Base-by-base conservation (phyloP, 2,329 filamentous ascomycete genomes). In the Trichoderma afroharzianum region DNA sequence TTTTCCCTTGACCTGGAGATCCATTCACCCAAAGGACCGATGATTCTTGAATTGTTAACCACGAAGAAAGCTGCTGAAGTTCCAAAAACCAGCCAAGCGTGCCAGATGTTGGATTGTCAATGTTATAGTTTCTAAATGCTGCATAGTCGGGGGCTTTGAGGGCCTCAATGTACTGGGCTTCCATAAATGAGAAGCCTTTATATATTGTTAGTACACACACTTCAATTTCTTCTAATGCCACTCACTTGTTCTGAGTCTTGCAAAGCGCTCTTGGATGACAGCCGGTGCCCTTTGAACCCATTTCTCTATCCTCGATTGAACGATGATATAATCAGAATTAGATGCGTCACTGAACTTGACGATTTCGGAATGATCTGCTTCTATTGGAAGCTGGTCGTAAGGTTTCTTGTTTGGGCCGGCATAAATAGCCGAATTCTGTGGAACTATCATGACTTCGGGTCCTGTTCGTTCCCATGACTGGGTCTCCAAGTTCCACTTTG, bases 361-460 rank as follows among this genome's bases (percentile, higher is more conserved):
- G 3, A 78, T 72, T 14, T 74, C 74, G 5, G 75, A 76, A 62
- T 79, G 76, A 50, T 79, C 75, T 5, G 71, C 30, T 30, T 75
- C 59, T 1, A 78, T 55, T 4, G 73, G 6, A 12, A 78, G 39
- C 11, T 75, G 76, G 50, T 77, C 73, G 11, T 77, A 72, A 5
- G 63, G 30, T 24, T 70, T 69, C 3, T 74, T 71, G 1, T 68
- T 72, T 18, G 76, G 26, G 8, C 76, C 75, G 6, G 59, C 76
- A 14, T 72, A 73, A 18, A 74, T 77, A 15, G 76, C 74, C 0
- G 77, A 78, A n/a, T 75, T 72, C n/a, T 73, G 26, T 12, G 74
- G 77, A 8, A 79, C 76, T 62, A 79, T 58, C 6, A 78, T 71
- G 36, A 62, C 53, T 28, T 39, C 18, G 0, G 67, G 50, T 6